Base-by-base conservation (phyloP, 202 grass and related monocot species). In the Carex sylvatica region DNA sequence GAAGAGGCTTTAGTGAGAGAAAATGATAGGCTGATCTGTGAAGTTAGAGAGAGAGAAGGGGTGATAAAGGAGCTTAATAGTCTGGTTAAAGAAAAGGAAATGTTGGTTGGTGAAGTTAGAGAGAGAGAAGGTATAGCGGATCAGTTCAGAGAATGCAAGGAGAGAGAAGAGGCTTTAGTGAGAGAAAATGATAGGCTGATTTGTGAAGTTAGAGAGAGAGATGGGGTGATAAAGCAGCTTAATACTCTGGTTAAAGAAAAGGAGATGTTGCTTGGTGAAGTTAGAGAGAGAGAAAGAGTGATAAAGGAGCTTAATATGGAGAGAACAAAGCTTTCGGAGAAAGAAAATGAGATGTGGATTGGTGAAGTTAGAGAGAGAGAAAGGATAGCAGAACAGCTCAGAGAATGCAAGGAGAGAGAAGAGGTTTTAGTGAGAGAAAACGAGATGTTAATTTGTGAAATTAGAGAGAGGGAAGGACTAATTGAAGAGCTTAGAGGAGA, bases 321-420 rank as follows among this genome's bases (percentile, higher is more conserved):
- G 88, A 91, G 94, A 84, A 94, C 36, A 38, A 79, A 93, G 86
- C 23, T 8, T 84, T 47, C 82, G 23, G 15, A 56, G 75, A 70
- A 81, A 92, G 36, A 83, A 87, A 86, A 84, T 88, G 73, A 62
- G 81, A 28, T 56, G 40, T 14, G 84, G 44, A 82, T 81, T 23
- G 36, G 53, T 77, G 85, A 88, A 77, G 83, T 86, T 65, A 52
- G 66, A 47, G 69, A 90, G 82, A 88, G 78, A 84, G 86, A 80
- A 60, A 82, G 79, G 35, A 62, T 83, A 53, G 83, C 86, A 58
- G 65, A 84, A 65, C 87, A 95, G 33, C 87, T 95, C 51, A 78
- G 89, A 74, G 82, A 91, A 84, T 74, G 33, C 35, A 5, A 46
- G 90, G 63, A 86, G 88, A 91, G 87, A 91, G 94, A 85, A 95